phyloP scores from a whole-genome alignment of 1,284 basidiomycete species.

The Schizophyllum commune region DNA sequence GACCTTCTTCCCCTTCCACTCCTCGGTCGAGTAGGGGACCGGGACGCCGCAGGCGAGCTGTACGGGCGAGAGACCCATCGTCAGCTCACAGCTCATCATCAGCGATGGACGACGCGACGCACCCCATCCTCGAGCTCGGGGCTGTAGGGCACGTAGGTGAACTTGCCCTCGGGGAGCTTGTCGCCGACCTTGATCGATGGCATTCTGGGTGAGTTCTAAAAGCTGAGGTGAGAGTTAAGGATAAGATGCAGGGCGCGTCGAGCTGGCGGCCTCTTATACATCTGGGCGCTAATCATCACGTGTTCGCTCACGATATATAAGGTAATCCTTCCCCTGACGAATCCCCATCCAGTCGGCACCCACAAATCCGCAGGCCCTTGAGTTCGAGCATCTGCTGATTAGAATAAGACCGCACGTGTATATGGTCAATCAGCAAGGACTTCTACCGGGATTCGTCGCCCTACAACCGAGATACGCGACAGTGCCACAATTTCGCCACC shows the following conservation, averaged over 20 bases:
- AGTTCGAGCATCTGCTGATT: too few relatives aligned
- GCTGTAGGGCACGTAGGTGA: slow-evolving; percentile 58
- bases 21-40: slow-evolving; percentile 51
- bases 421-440: too few relatives aligned
- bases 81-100: slow-evolving; percentile 10
- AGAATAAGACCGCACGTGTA: too few relatives aligned
- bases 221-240: background rate
- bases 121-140: slow-evolving; percentile 60
- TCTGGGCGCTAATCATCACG: background rate
- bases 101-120: slow-evolving; percentile 17
- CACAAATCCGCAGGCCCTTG: too few relatives aligned
- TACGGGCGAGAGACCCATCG: slow-evolving; percentile 8
- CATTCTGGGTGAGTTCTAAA: background rate
- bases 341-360: too few relatives aligned
- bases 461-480: too few relatives aligned
- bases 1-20: slow-evolving; percentile 82
- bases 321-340: too few relatives aligned
- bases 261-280: background rate
- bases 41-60: slow-evolving; percentile 52
- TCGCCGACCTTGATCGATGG: slow-evolving; percentile 52
- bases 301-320: background rate
- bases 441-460: too few relatives aligned
- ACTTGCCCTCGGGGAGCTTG: slow-evolving; percentile 52
- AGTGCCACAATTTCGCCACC: too few relatives aligned
- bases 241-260: background rate